Base-by-base conservation (phyloP, 2,329 filamentous ascomycete species). In the Cladosporium sp. region DNA sequence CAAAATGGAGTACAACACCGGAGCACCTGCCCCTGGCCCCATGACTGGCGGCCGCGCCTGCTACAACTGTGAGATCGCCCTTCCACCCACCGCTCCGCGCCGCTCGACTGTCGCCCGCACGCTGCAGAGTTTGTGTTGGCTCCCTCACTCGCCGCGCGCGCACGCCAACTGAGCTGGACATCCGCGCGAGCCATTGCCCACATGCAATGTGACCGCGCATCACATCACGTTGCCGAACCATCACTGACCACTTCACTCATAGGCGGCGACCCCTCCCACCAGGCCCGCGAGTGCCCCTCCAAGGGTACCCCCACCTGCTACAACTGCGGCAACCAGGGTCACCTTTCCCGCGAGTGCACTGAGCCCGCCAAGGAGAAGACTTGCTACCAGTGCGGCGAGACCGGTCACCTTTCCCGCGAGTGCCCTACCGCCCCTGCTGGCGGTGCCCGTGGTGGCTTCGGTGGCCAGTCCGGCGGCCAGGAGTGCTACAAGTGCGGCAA, bases 401-500 rank as follows among this genome's bases (percentile, higher is more conserved):
- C 88, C 72, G 94, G 93, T 69, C 94, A 98, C 85, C 91, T 97
- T 79, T 95, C 91, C 74, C 93, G 94, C 74, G 93, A 97, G 76
- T 93, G 91, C 83, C 82, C 80, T 67, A 81, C 65, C 74, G 88
- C 67, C 81, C 78, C 81, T 68, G 74, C 76, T 63, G 76, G 67
- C 26, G 72, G 71, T 66, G 58, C 72, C 65, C 77, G 76, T 54
- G 70, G 71, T 62, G 80, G 80, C 72, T 81, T 80, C 70, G 82
- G 80, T 70, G 76, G 76, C 59, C 75, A 78, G 66, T 79, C 81
- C 69, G 73, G 72, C 62, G 68, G 83, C 69, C 80, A 81, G 75
- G 84, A 73, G 81, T 90, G 72, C 88, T 97, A 97, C 89, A 97
- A 97, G 90, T 99, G 95, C 82, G 93, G 93, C 69, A 91, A 97